A percentile compares a stretch with the other conserved stretches of the same genome.
Conservation (phyloP, 2,329 filamentous ascomycete species). For the Beauveria brongniartii region DNA sequence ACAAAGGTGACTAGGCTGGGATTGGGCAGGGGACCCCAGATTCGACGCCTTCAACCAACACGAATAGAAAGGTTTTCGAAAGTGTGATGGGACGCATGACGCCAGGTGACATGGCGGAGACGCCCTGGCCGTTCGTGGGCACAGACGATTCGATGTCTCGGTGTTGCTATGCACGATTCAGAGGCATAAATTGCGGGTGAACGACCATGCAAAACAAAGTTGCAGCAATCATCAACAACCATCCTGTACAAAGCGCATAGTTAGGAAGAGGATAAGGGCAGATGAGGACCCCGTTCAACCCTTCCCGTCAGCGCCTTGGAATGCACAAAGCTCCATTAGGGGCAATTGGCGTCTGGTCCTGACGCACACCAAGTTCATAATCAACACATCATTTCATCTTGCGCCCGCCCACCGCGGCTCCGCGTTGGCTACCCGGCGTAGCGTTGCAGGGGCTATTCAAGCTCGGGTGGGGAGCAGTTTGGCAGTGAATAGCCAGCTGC, state of each 20-base stretch:
- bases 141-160: not conserved
- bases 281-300: not conserved
- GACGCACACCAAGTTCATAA: not conserved
- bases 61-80: not conserved
- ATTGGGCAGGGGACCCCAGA: constrained; percentile 5
- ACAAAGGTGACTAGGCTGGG: not conserved
- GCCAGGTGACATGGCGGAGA: not conserved
- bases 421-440: constrained; percentile 1
- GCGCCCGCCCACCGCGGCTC: constrained; percentile 5
- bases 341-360: not conserved
- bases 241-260: not conserved
- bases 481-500: not conserved
- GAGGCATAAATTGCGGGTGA: not conserved
- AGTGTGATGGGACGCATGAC: not conserved
- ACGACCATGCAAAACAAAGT: not conserved
- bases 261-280: not conserved
- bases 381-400: not conserved
- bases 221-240: not conserved
- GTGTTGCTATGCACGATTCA: not conserved
- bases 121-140: not conserved
- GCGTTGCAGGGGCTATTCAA: not conserved
- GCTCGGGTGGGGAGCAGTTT: not conserved
- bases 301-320: not conserved
- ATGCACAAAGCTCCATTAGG: not conserved
- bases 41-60: constrained; percentile 4